phyloP scores from a whole-genome alignment of 2,329 filamentous ascomycete genomes.

The Ophiosphaerella narmari region DNA sequence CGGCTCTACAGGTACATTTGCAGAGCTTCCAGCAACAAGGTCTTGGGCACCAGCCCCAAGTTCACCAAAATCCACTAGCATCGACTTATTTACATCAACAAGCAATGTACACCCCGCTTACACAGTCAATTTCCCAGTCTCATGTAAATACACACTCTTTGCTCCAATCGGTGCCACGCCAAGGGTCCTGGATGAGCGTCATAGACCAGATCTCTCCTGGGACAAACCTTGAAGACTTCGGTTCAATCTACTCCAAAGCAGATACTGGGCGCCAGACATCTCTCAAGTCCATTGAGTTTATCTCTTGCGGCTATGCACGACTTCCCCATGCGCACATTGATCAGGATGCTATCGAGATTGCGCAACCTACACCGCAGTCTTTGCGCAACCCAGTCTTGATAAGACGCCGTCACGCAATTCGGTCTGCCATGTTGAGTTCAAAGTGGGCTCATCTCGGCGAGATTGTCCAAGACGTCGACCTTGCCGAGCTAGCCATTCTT shows the following conservation, averaged over 20 bases:
- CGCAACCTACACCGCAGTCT: constrained; percentile 12
- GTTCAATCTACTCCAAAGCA: constrained; percentile 41
- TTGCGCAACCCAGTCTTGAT: constrained; percentile 22
- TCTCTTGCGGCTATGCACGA: constrained; percentile 65
- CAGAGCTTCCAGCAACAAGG: constrained; percentile 1
- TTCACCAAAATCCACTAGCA: no score
- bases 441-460: constrained; percentile 45
- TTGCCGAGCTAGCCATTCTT: constrained; percentile 37
- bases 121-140: not conserved
- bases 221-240: constrained; percentile 49
- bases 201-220: constrained; percentile 58
- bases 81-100: not conserved
- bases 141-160: constrained; percentile 29
- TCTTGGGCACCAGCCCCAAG: constrained; percentile 2
- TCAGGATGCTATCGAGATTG: constrained; percentile 40
- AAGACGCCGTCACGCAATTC: constrained; percentile 36
- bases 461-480: constrained; percentile 47
- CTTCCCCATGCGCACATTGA: constrained; percentile 44
- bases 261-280: constrained; percentile 33
- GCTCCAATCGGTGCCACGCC: constrained; percentile 43
- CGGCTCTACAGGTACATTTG: constrained; percentile 15
- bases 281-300: constrained; percentile 56
- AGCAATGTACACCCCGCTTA: constrained; percentile 2
- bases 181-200: constrained; percentile 56
- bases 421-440: constrained; percentile 44